Evolutionary conservation across 1,284 basidiomycete species (phyloP).

Genomic region (Trichosporon faecale): DNA sequence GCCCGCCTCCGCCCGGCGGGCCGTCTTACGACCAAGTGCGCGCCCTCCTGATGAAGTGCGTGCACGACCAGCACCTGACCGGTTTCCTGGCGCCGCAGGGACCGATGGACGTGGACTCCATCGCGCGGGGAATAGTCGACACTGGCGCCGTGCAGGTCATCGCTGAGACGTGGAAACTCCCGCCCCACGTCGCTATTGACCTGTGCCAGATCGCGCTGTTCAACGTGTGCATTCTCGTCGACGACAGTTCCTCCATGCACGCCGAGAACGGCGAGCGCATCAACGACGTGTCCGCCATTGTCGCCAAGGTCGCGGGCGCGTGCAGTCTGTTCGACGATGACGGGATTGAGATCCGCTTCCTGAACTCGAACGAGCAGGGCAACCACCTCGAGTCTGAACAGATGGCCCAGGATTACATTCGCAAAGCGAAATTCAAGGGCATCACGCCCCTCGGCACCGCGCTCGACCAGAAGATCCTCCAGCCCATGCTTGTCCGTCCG

Average conservation of each 20-base stretch:
- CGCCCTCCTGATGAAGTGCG: slow-evolving; percentile 43
- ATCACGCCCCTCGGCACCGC: slow-evolving; percentile 53
- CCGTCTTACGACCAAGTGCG: slow-evolving; percentile 11
- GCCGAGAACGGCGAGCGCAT: slow-evolving; percentile 50
- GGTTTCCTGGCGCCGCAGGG: slow-evolving; percentile 53
- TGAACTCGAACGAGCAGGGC: slow-evolving; percentile 53
- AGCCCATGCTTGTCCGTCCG: slow-evolving; percentile 54
- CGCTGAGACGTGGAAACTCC: slow-evolving; percentile 52
- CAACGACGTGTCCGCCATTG: slow-evolving; percentile 52
- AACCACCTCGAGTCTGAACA: slow-evolving; percentile 52
- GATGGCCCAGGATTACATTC: slow-evolving; percentile 21
- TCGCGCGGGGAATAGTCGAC: slow-evolving; percentile 51
- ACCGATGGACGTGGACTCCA: slow-evolving; percentile 48
- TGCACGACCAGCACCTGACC: slow-evolving; percentile 51
- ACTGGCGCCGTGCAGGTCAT: slow-evolving; percentile 51
- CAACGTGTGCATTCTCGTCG: slow-evolving; percentile 50
- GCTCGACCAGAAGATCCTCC: slow-evolving; percentile 53
- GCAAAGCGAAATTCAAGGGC: slow-evolving; percentile 38
- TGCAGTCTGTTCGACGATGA: slow-evolving; percentile 54
- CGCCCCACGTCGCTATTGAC: slow-evolving; percentile 53
- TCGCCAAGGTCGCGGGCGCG: slow-evolving; percentile 51
- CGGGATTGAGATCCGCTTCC: slow-evolving; percentile 54
- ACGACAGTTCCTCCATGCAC: slow-evolving; percentile 53
- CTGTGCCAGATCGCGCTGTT: slow-evolving; percentile 52
- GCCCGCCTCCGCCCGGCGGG: slow-evolving; percentile 3